Base-by-base conservation (phyloP, 805 yeast species). In the Komagataella phaffii region DNA sequence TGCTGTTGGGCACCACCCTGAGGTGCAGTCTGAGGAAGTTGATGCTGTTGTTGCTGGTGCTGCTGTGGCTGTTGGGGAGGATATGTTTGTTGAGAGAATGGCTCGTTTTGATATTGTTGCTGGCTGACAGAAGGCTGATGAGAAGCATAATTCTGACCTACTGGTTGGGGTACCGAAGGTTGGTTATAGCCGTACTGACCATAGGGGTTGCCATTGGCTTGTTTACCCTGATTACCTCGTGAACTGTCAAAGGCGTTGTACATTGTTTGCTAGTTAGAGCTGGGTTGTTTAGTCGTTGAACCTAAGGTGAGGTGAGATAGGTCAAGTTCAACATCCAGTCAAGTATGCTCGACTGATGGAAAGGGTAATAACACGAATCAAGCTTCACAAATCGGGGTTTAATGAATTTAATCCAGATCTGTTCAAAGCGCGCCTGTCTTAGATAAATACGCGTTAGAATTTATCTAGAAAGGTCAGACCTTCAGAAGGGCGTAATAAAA, bases 31-130 rank as follows among this genome's bases (percentile, higher is more conserved):
- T 50, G 52, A n/a, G 18, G 46, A 44, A 49, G 52, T 47, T 52
- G 61, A 46, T 55, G 66, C 53, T n/a, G 18, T 19, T 57, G 66
- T 10, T 58, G 52, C 24, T 58, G 63, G 54, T 59, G 67, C 48
- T 58, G 63, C 49, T 62, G 61, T 14, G 19, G 46, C 14, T 44
- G 46, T 44, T 17, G 46, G 46, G 14, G 10, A 18, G 10, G 14
- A 17, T 18, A 44, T 44, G 23, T 2, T n/a, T 14, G 40, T 10
- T 30, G 40, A 30, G 40, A 30, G 14, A 10, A 30, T 4, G 10
- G 40, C 14, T 30, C 40, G 12, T 8, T 10, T 30, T 10, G 14
- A 30, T 30, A 30, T 30, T 30, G 40, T 30, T 30, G 40, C 14
- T 30, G 40, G 14, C 10, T 30, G 40, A 30, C 12, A 30, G 40